These are phyloP conservation scores for Nemania bipapillata DNA, from an alignment of 2,329 filamentous ascomycete species.

Conservation along the genomic window DNA sequence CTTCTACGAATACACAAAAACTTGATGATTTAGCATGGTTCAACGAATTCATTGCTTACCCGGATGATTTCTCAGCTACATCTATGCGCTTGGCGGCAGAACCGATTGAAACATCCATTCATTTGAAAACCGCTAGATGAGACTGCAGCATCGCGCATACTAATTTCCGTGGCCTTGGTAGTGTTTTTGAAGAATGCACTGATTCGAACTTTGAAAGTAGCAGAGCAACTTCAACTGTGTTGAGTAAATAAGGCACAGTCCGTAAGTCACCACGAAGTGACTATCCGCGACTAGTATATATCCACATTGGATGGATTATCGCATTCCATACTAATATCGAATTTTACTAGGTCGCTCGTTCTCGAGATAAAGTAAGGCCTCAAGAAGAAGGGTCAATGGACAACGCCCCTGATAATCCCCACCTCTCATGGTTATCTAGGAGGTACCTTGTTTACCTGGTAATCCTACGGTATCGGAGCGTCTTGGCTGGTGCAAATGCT, in stretches of 20 bases:
- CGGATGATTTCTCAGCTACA: constrained; percentile 13
- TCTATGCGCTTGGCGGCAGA: constrained; percentile 12
- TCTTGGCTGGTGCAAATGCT: background rate
- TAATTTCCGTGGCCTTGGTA: constrained; percentile 11
- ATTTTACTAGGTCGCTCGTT: constrained; percentile 5
- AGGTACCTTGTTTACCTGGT: background rate
- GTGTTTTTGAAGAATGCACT: constrained; percentile 7
- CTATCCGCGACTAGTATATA: background rate
- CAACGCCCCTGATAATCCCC: background rate
- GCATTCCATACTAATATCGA: background rate
- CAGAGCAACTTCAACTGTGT: background rate
- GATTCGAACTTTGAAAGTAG: constrained; percentile 5
- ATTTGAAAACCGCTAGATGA: constrained; percentile 7
- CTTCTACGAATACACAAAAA: constrained; percentile 5
- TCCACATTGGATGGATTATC: background rate
- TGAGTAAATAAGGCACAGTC: background rate
- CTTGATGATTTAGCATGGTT: constrained; percentile 27
- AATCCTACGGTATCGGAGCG: background rate
- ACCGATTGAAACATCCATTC: background rate
- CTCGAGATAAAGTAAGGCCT: background rate
- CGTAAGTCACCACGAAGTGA: background rate
- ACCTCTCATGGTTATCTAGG: background rate
- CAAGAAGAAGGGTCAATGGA: background rate
- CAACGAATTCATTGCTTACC: constrained; percentile 34
- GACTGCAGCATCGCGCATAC: constrained; percentile 4